Conservation (phyloP, 352 stramenopile species). For the Saprolegnia diclina region DNA sequence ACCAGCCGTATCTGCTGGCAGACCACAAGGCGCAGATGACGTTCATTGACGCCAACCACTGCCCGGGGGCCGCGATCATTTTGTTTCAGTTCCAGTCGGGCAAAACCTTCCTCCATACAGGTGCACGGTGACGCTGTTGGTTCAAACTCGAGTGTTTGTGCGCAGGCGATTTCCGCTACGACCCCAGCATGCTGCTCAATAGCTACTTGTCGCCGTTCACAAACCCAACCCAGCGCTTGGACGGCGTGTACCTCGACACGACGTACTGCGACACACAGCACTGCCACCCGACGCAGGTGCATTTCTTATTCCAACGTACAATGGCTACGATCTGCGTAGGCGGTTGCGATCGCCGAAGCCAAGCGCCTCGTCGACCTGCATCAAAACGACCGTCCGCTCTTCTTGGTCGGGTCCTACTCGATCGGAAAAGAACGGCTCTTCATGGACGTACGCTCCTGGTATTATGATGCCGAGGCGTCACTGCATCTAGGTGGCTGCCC, state of each 20-base stretch:
- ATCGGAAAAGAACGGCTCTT: slow-evolving; percentile 97
- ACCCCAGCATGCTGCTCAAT: slow-evolving; percentile 66
- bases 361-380: slow-evolving; percentile 59
- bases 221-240: slow-evolving; percentile 36
- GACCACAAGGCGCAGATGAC: slow-evolving; percentile 88
- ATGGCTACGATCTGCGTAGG: neutral
- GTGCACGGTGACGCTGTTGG: slow-evolving; percentile 43
- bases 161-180: slow-evolving; percentile 71
- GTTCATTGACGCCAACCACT: slow-evolving; percentile 96
- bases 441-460: slow-evolving; percentile 72
- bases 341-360: slow-evolving; percentile 52
- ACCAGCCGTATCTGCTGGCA: slow-evolving; percentile 67
- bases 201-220: slow-evolving; percentile 46
- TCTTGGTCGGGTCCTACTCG: slow-evolving; percentile 95
- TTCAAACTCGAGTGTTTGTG: slow-evolving; percentile 36
- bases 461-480: slow-evolving; percentile 45
- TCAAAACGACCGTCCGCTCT: slow-evolving; percentile 58
- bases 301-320: slow-evolving; percentile 13
- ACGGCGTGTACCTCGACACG: slow-evolving; percentile 93
- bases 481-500: slow-evolving; percentile 33
- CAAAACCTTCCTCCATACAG: slow-evolving; percentile 89
- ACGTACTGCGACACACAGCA: slow-evolving; percentile 96
- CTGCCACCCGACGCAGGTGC: slow-evolving; percentile 86
- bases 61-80: slow-evolving; percentile 93
- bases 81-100: slow-evolving; percentile 85